These are phyloP conservation scores for Colletotrichum sp. DNA, from an alignment of 2,329 filamentous ascomycete species.

Conservation along the genomic window DNA sequence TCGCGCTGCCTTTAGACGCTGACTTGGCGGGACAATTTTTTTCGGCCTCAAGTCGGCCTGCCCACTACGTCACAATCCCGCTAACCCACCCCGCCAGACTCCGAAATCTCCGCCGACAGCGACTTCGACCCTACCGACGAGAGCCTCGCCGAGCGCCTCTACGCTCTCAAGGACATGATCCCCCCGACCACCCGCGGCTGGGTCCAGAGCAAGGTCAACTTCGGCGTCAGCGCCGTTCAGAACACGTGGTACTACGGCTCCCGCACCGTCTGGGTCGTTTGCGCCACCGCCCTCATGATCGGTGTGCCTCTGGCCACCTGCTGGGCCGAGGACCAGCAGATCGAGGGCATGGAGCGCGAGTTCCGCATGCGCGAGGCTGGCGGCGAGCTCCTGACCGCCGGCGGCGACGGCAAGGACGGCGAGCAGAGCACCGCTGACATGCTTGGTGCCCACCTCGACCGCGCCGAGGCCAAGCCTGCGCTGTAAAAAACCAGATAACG, in stretches of 20 bases:
- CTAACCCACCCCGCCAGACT: conserved; percentile 57
- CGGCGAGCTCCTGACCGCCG: conserved; percentile 69
- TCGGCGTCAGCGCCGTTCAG: conserved; percentile 59
- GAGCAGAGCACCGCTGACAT: conserved; percentile 49
- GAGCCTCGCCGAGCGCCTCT: conserved; percentile 70
- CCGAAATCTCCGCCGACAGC: conserved; percentile 83
- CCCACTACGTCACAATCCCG: not conserved
- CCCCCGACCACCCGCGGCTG: conserved; percentile 74
- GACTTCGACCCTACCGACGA: conserved; percentile 67
- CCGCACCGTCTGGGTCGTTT: conserved; percentile 89
- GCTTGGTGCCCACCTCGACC: conserved; percentile 55
- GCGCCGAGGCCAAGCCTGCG: conserved; percentile 51
- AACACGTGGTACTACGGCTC: conserved; percentile 68
- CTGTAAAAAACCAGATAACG: conserved; percentile 41
- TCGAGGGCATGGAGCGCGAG: conserved; percentile 97
- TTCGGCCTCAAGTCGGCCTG: not conserved
- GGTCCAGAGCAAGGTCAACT: conserved; percentile 65
- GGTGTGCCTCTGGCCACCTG: conserved; percentile 94
- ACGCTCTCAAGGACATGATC: conserved; percentile 77
- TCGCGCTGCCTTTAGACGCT: not conserved
- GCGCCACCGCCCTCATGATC: conserved; percentile 86
- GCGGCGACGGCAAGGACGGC: conserved; percentile 35
- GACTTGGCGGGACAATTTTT: not conserved
- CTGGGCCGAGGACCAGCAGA: conserved; percentile 94
- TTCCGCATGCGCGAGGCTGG: conserved; percentile 94